Base-by-base conservation (phyloP, 306 rosid species). In the Glycine tomentella region DNA sequence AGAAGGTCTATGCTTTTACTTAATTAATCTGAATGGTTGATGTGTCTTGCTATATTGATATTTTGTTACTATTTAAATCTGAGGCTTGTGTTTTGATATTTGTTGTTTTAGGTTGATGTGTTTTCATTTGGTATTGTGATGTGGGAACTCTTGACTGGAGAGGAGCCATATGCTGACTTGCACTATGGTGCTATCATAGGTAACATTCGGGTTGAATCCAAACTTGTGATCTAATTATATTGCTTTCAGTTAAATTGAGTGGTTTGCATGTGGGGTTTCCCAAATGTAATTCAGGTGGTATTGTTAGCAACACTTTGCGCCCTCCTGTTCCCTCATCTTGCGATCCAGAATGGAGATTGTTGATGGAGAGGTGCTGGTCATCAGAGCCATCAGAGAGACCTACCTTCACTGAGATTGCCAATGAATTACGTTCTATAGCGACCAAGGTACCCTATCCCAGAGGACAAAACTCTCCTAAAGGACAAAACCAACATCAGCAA, bases 111-210 rank as follows among this genome's bases (percentile, higher is more conserved):
- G 98, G 97, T 94, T 81, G 97, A 94, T 68, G 97, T 92, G 44
- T 94, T 94, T 82, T 94, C 98, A 40, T 92, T 84, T 59, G 98
- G 93, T 20, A 92, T 94, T 36, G 97, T 87, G 78, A 36, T 92
- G 88, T 94, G 98, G 98, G 97, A 94, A 87, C 93, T 94, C 86
- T 89, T 92, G 9, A 94, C 97, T 7, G 97, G 94, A 48, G 94
- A 88, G 36, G 98, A 94, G 86, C 98, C 97, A 14, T 92, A 94
- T 38, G 91, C 94, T 14, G 93, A 94, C 75, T 86, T 94, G 88
- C 97, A 88, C 84, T 94, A 92, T 70, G 98, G 97, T 52, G 97
- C 94, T 59, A 94, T 94, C 57, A 94, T 94, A 72, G 98, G 97
- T 94, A 90, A 45, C 56, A 9, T 45, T 69, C 12, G 0, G 50